Percentiles rank a stretch among this genome's conserved stretches.
phyloP scores from a whole-genome alignment of 805 yeast species.

The Sugiyamaella chiloensis region DNA sequence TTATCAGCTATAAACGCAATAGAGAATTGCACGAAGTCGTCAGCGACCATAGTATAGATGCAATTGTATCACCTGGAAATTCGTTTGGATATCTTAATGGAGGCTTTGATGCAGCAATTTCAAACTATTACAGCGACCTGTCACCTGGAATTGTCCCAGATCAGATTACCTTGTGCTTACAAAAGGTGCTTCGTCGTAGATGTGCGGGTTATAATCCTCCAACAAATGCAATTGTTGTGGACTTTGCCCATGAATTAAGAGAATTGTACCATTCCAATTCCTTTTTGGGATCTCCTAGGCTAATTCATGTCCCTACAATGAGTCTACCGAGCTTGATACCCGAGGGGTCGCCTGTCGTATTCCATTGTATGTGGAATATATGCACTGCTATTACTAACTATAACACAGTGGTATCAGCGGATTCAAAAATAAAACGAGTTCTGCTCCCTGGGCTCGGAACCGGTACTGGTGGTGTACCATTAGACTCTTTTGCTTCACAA shows the following conservation, averaged over 20 bases:
- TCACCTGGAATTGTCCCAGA: conserved; percentile 17
- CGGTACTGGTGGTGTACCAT: conserved; percentile 38
- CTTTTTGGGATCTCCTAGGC: conserved; percentile 33
- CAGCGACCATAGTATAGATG: conserved; percentile 14
- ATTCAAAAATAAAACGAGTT: conserved; percentile 25
- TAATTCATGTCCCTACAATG: conserved; percentile 42
- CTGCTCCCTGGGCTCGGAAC: conserved; percentile 42
- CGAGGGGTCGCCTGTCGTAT: conserved; percentile 27
- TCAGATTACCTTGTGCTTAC: conserved; percentile 18
- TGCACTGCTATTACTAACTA: conserved; percentile 25
- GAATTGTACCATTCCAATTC: conserved; percentile 15
- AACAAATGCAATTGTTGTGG: conserved; percentile 32
- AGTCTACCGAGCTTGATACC: conserved; percentile 30
- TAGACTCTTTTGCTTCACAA: conserved; percentile 33
- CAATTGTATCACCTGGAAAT: conserved; percentile 51
- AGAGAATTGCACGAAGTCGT: conserved; percentile 10
- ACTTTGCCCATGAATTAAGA: conserved; percentile 28
- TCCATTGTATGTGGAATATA: conserved; percentile 40
- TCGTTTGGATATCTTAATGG: conserved; percentile 51
- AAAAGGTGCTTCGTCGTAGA: conserved; percentile 9
- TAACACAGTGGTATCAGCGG: conserved; percentile 4
- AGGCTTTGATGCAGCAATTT: conserved; percentile 46
- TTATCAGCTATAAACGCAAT: not conserved
- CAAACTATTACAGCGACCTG: conserved; percentile 27
- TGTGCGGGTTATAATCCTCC: conserved; percentile 36